Percentiles rank a stretch among this genome's conserved stretches.
These are phyloP conservation scores for Histomonas meleagridis DNA, from an alignment of 208 protist species.

Conservation along the genomic window DNA sequence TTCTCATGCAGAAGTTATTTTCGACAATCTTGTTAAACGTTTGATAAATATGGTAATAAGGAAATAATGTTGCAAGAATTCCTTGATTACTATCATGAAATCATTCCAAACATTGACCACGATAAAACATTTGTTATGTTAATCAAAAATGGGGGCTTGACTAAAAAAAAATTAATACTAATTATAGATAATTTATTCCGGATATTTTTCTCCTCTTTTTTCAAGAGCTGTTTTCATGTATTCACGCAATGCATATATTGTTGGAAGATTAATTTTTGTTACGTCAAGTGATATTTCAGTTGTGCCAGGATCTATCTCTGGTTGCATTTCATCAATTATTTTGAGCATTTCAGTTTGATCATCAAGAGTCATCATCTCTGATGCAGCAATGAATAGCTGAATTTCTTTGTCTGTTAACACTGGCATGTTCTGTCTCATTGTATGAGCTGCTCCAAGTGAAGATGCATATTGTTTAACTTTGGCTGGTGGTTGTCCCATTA, in stretches of 20 bases:
- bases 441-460: background rate
- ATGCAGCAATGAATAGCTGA: background rate
- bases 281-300: background rate
- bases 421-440: background rate
- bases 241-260: background rate
- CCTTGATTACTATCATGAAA: background rate
- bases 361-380: background rate
- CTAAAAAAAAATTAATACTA: too few species aligned
- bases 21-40: background rate
- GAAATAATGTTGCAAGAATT: background rate
- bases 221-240: background rate
- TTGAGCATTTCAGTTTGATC: constrained; percentile 1
- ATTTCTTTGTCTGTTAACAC: background rate
- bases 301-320: background rate
- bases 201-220: constrained; percentile 19
- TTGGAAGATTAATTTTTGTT: background rate
- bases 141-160: background rate
- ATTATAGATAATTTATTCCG: constrained; percentile 2
- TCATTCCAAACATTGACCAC: background rate
- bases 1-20: background rate
- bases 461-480: constrained; percentile 7
- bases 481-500: background rate
- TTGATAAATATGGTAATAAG: background rate
- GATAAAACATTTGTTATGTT: background rate
- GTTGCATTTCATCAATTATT: background rate